Base-by-base conservation (phyloP, 495 filamentous ascomycete genomes). In the Darksidea phi region DNA sequence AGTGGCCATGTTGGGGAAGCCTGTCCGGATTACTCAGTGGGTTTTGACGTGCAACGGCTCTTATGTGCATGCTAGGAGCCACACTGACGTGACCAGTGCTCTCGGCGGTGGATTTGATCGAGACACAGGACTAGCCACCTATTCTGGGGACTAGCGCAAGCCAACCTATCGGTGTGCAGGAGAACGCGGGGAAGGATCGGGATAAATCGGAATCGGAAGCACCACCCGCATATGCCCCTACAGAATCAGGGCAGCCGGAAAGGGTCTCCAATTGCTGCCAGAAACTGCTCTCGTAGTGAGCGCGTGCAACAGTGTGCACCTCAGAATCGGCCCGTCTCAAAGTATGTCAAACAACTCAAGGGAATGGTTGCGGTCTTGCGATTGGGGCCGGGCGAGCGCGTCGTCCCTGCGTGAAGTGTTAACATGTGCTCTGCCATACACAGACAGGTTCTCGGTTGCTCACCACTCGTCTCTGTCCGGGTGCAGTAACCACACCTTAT, bases 181-280 rank as follows among this genome's bases (percentile, higher is more conserved):
- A 21, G 37, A 60, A 57, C 59, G 63, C 63, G 63, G 63, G 63
- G 57, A 61, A 66, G 45, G 34, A 20, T 62, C 63, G 63, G 63
- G 47, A 21, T 47, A 48, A 50, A 12, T 58, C 63, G 63, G 63
- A 54, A 57, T 21, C 28, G 34, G 8, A 1, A n/a, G 10, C 13
- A 23, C 10, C 20, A 45, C 10, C 46, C 38, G 26, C n/a, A 23
- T 21, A 11, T 38, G 45, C 18, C 21, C 25, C 28, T 32, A 38
- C 48, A 47, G 57, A 37, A 15, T 42, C 8, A 36, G 37, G n/a
- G 12, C 50, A 48, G 28, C n/a, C n/a, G n/a, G n/a, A n/a, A n/a
- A n/a, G n/a, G 24, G 10, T 24, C 28, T 18, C 24, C 23, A 52
- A 52, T 52, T 32, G 15, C 24, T n/a, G 41, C 28, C 28, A 32